These are phyloP conservation scores for Esteya vermicola DNA, from an alignment of 2,329 filamentous ascomycete genomes.

Conservation along the genomic window DNA sequence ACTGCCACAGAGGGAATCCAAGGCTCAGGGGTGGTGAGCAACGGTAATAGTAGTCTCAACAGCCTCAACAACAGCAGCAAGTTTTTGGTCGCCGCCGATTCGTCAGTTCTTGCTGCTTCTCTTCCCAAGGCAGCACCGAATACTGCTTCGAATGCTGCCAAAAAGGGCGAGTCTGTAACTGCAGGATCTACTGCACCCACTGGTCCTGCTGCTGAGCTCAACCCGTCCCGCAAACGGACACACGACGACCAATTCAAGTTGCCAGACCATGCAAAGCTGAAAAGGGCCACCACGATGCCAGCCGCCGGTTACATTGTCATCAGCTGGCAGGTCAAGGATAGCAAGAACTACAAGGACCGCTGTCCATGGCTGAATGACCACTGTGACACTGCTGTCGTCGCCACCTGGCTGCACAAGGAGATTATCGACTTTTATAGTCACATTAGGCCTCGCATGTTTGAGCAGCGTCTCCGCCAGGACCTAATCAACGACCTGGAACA, in stretches of 20 bases:
- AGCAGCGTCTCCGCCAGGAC: conserved; percentile 58
- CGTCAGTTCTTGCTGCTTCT: too few species aligned
- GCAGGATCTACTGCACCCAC: not conserved
- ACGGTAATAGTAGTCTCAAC: not conserved
- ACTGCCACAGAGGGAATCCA: too few species aligned
- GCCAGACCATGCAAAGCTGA: conserved; percentile 35
- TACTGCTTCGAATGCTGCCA: too few species aligned
- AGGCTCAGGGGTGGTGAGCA: not conserved
- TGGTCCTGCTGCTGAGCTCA: conserved; percentile 4
- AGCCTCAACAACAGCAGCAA: too few species aligned
- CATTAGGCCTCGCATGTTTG: conserved; percentile 62
- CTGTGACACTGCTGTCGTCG: conserved; percentile 35
- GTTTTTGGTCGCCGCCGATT: too few species aligned
- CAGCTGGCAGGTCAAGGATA: conserved; percentile 33
- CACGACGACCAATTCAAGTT: conserved; percentile 51
- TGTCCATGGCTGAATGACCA: conserved; percentile 55
- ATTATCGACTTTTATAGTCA: conserved; percentile 80
- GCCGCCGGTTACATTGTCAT: conserved; percentile 33
- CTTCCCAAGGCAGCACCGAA: too few species aligned
- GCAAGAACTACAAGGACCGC: conserved; percentile 23
- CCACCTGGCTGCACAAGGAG: conserved; percentile 67
- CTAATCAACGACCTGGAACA: conserved; percentile 55
- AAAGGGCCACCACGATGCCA: conserved; percentile 33
- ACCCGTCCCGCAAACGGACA: conserved; percentile 55
- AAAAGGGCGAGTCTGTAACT: not conserved